Evolutionary conservation across 148 eudicot species (phyloP).

Genomic region (Amaranthus cruentus): DNA sequence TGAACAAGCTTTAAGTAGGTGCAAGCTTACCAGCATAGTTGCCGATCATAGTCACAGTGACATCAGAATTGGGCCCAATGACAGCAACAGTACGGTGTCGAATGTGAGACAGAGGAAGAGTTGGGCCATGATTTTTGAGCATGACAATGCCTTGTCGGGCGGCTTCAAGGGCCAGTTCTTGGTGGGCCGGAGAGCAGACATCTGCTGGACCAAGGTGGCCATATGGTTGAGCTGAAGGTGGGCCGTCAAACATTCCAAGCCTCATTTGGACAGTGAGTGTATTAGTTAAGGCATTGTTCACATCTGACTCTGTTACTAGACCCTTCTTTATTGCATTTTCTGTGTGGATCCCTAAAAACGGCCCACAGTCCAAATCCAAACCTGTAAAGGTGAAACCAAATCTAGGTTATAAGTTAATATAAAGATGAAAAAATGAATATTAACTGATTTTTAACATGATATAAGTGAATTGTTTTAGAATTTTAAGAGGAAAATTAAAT

Average conservation of each 20-base stretch:
- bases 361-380: conserved; percentile 89
- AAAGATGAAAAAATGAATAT: neutral
- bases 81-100: conserved; percentile 63
- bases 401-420: neutral
- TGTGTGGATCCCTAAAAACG: conserved; percentile 60
- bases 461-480: neutral
- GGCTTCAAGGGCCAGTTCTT: conserved; percentile 74
- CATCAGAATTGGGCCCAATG: conserved; percentile 85
- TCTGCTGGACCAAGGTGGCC: conserved; percentile 65
- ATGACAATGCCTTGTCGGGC: conserved; percentile 84
- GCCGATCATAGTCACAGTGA: conserved; percentile 69
- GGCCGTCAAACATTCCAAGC: conserved; percentile 87
- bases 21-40: conserved; percentile 68
- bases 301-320: conserved; percentile 46
- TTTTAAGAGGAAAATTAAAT: neutral
- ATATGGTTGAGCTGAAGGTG: conserved; percentile 57
- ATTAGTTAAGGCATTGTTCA: conserved; percentile 51
- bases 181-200: conserved; percentile 69
- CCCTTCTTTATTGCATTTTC: conserved; percentile 55
- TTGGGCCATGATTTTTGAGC: conserved; percentile 57
- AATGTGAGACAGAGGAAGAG: conserved; percentile 55
- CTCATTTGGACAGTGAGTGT: conserved; percentile 75
- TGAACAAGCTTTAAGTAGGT: neutral
- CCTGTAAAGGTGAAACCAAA: conserved; percentile 33
- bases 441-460: neutral